Evolutionary conservation across 306 rosid species (phyloP), one percentile per base, ranked within the genome.

Genomic region (Clitoria ternatea): DNA sequence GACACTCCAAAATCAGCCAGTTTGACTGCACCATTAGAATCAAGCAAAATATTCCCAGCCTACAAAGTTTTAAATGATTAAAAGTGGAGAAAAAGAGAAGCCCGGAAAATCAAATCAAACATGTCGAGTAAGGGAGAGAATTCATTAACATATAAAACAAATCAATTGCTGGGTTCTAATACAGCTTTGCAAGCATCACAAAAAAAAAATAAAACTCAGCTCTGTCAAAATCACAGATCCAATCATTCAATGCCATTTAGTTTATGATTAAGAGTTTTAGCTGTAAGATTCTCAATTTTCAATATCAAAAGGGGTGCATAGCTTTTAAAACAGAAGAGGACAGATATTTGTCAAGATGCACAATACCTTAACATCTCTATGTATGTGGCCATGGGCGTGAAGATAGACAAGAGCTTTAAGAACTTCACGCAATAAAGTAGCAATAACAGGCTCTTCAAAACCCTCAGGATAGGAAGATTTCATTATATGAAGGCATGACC

Each of bases 1-100:
- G 98, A 87, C 79, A 93, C 98, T 66, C 98, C 98, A 84, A 93
- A 93, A 80, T 93, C 98, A 68, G 96, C 98, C 75, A 93, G 66
- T 82, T 93, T 93, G 94, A 93, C 87, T 12, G 89, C 66, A 70
- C 98, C 98, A 81, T 82, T 89, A 74, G 87, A 77, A 80, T 93
- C 96, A 69, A 93, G 72, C 75, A 93, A 89, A 78, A 90, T 93
- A 76, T 93, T 93, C 71, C 98, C 98, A 37, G 97, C 96, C 98
- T 93, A 89, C 84, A 73, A 40, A 67, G 64, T 74, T 68, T 39
- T 13, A 55, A 64, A 68, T 64, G 18, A 33, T 73, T 75, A 63
- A 40, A 44, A 72, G 81, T 17, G 42, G 45, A 40, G 57, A 55
- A 32, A 74, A 75, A 14, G 37, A 71, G 43, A 44, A 66, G 42